These are phyloP conservation scores for Mucor velutinosus DNA, from an alignment of 371 early-diverging fungal species.

Conservation along the genomic window DNA sequence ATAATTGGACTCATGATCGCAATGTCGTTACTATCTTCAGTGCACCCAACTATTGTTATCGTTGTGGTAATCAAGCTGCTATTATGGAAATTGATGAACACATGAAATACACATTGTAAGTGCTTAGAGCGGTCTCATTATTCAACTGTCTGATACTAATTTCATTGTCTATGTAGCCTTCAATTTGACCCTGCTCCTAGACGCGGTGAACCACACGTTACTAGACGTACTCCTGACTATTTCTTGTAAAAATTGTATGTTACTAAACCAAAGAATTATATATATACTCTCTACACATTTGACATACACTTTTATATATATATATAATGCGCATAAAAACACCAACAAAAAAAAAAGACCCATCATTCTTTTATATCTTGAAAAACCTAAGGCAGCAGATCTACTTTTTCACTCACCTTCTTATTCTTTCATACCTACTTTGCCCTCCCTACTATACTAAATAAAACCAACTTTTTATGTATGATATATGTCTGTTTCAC, in stretches of 20 bases:
- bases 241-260: conserved; percentile 73
- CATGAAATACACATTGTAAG: conserved; percentile 91
- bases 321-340: not conserved
- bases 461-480: not conserved
- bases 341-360: not conserved
- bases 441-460: not conserved
- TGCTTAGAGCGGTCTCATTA: not conserved
- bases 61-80: conserved; percentile 99
- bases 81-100: conserved; percentile 96
- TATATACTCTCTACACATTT: not conserved
- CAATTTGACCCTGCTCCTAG: conserved; percentile 99
- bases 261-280: not conserved
- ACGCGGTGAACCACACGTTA: conserved; percentile 96
- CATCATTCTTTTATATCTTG: not conserved
- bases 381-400: not conserved
- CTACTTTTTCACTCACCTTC: not conserved
- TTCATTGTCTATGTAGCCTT: conserved; percentile 57
- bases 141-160: not conserved
- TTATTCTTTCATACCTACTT: not conserved
- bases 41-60: conserved; percentile 99
- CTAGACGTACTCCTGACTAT: conserved; percentile 98
- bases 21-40: conserved; percentile 99
- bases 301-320: not conserved
- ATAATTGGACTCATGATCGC: conserved; percentile 98
- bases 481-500: not conserved